These are phyloP conservation scores for Hawksworthiomyces lignivorus DNA, from an alignment of 2,329 filamentous ascomycete species.

Conservation along the genomic window DNA sequence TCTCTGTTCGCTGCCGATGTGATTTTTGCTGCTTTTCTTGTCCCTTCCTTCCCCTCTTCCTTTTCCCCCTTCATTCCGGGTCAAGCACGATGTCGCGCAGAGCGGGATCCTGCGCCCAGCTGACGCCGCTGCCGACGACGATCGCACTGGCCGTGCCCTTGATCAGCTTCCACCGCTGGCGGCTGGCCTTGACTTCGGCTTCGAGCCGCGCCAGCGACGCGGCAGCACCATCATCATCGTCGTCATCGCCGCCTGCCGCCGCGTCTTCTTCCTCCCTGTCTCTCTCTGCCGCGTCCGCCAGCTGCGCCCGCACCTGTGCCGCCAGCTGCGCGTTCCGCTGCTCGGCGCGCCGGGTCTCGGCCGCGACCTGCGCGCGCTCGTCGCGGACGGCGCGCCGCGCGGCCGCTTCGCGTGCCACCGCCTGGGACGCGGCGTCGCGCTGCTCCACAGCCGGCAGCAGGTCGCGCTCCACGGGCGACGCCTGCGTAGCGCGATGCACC, in stretches of 20 bases:
- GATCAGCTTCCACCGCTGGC: conserved; percentile 63
- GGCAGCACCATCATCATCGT: conserved; percentile 32
- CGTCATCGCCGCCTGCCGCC: conserved; percentile 33
- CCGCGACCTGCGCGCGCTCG: conserved; percentile 48
- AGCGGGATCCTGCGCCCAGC: conserved; percentile 66
- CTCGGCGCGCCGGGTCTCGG: conserved; percentile 48
- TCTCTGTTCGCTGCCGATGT: not conserved
- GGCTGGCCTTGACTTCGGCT: conserved; percentile 51
- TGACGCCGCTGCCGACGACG: conserved; percentile 71
- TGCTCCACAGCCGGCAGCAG: conserved; percentile 58
- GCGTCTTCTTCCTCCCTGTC: conserved; percentile 45
- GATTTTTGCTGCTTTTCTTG: not conserved
- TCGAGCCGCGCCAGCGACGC: conserved; percentile 53
- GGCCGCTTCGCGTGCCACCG: conserved; percentile 52
- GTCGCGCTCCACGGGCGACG: conserved; percentile 59
- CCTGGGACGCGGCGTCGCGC: conserved; percentile 59
- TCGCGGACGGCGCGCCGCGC: conserved; percentile 43
- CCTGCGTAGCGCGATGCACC: conserved; percentile 59
- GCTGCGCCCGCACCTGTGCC: conserved; percentile 50
- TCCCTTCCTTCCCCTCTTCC: not conserved
- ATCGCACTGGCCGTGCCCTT: conserved; percentile 74
- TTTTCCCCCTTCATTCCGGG: conserved; percentile 30
- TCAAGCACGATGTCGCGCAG: conserved; percentile 68
- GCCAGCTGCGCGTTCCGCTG: conserved; percentile 57
- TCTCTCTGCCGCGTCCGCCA: conserved; percentile 45